Evolutionary conservation across 1,284 basidiomycete species (phyloP), one percentile per base, ranked within the genome.

Genomic region (Naganishia sp.): DNA sequence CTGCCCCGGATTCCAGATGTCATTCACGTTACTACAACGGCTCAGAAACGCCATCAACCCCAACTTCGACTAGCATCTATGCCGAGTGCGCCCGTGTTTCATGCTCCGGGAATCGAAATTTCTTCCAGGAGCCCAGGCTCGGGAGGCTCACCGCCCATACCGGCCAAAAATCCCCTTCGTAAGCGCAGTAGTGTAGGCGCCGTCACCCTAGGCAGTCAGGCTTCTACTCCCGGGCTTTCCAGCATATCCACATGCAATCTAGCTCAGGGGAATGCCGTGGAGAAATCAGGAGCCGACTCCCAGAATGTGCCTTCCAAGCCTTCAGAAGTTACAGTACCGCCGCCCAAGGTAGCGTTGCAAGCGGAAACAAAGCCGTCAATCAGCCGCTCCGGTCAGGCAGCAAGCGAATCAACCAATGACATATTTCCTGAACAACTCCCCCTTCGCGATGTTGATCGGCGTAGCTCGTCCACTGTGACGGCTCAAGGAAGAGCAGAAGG

Each of bases 91-190:
- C 48, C 59, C 0, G 9, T 39, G 6, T 39, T 61, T n/a, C 36
- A 23, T 9, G 48, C 18, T 16, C 48, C 59, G 2, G 48, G 48
- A 7, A 5, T 61, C 15, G 23, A 25, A 9, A 46, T 39, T 25
- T 42, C 36, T 23, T 18, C 59, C 15, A 49, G 59, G 36, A 60
- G 57, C 6, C 36, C 59, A 43, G 33, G 21, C 39, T 50, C 48
- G 13, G 59, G 44, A 21, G 48, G 36, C 0, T 52, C 71, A 49
- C 78, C 78, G 6, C 75, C 78, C 18, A 67, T 80, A 1, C 79
- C 79, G 4, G 73, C 73, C 3, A 76, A 76, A 64, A 76, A 71
- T 53, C 79, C 79, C 0, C 54, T 79, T 16, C 71, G 77, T 9
- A 63, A 70, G 39, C 49, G 42, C 15, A 46, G 50, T 25, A 54